Evolutionary conservation across 163 green algal genomes (phyloP), one percentile per base, ranked within the genome.

Genomic region (Trebouxiophyceae sp.): DNA sequence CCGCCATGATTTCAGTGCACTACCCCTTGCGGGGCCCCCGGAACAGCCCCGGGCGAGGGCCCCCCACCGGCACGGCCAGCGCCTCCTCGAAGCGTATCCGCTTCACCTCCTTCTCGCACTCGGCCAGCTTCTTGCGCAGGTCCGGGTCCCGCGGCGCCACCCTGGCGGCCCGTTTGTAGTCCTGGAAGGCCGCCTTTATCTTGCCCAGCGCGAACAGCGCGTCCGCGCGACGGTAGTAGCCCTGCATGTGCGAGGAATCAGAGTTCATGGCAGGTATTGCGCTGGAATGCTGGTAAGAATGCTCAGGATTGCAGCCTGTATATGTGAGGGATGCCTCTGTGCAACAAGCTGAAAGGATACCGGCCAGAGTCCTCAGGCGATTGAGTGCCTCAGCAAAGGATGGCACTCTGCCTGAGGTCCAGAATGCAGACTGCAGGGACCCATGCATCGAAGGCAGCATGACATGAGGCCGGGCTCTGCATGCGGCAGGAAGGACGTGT

Each of bases 191-290:
- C 30, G 89, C 79, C 74, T 95, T 95, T 71, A 94, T 90, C 60
- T 96, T 95, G 27, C 83, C 82, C 34, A 98, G 75, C 5, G 82
- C 84, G 64, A 95, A 90, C 62, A 93, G 77, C 2, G 94, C 93
- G 68, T 94, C 87, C 0, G 83, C 94, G 0, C 94, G 76, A 0
- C 94, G 76, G 68, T 99, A 99, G 81, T 96, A 98, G 0, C 78
- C 93, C 87, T 97, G 77, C 27, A n/a, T n/a, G n/a, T n/a, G n/a
- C n/a, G n/a, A n/a, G n/a, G n/a, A n/a, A 61, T 6, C 26, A 5
- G 2, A 19, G 39, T 61, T 2, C 12, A 7, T n/a, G n/a, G n/a
- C n/a, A n/a, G n/a, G n/a, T n/a, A n/a, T n/a, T n/a, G n/a, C n/a
- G n/a, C n/a, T n/a, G n/a, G n/a, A n/a, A n/a, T n/a, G n/a, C n/a